Evolutionary conservation across 768 basidiomycete genomes (phyloP), one percentile per base, ranked within the genome.

Genomic region (Auricularia sp.): DNA sequence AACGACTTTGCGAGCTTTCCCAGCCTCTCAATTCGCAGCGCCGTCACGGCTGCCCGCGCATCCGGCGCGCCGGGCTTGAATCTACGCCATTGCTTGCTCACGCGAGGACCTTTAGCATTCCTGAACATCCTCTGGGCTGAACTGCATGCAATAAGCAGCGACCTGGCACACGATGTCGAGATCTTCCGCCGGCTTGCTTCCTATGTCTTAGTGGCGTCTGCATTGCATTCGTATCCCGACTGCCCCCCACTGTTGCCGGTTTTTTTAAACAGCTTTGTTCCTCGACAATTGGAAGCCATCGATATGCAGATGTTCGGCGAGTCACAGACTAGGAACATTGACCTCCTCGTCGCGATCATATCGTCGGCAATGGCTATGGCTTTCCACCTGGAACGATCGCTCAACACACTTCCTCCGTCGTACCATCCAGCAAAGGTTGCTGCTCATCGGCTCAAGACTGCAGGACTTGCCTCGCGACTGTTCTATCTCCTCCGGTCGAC

Each of bases 61-160:
- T 85, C 84, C 58, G 89, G 86, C 66, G 82, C 83, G 0, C 84
- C 88, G 13, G 78, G 75, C 54, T 77, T 93, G 63, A 87, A 92
- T 69, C 77, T 92, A 44, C 80, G 84, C 61, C 81, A 83, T 34
- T 89, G 86, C 68, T 77, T 90, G n/a, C 81, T 81, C 54, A 74
- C 83, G 65, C 76, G 78, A 0, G 75, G 84, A 3, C 84, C 88
- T 3, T 80, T 82, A 7, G 79, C 81, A 65, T 90, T 92, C 69
- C 79, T 92, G 42, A 73, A 80, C 33, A 70, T 82, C 1, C 76
- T 92, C n/a, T 93, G 90, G 90, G 76, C 77, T 14, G 88, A 90
- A 70, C 74, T 90, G 37, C 73, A 78, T 36, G 72, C 76, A 29
- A 24, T 29, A 24, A 59, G 77, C 83, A 2, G 82, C 85, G 21